Base-by-base conservation (phyloP, 768 basidiomycete species). In the Butyriboletus loyo region DNA sequence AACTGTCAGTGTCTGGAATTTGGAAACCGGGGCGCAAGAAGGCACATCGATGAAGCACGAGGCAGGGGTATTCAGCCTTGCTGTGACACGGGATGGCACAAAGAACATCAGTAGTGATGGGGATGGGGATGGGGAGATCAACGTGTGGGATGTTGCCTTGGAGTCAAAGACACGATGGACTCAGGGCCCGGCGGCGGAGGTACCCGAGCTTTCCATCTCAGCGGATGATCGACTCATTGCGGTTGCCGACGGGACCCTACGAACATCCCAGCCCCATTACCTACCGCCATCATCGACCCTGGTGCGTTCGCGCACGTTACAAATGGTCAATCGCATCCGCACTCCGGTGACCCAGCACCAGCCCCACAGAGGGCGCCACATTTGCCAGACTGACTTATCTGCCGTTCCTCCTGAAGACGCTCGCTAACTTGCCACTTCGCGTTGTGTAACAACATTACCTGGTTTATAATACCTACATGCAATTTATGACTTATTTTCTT, bases 341-440 rank as follows among this genome's bases (percentile, higher is more conserved):
- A n/a, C n/a, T n/a, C n/a, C n/a, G n/a, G n/a, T n/a, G n/a, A n/a
- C n/a, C n/a, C n/a, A n/a, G n/a, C n/a, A n/a, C n/a, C n/a, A n/a
- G n/a, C n/a, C n/a, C n/a, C n/a, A n/a, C 82, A 0, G 73, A 76
- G 10, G 70, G 75, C 2, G 79, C 75, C 19, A 80, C 82, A 36
- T 91, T 81, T 70, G 73, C 79, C 27, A 81, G 80, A 32, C 69
- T 95, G 28, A 92, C 91, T 0, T 89, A 87, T 68, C 84, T 95
- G 28, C 92, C 92, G 9, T 74, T 93, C 63, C 79, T 95, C 8
- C 73, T 93, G 60, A 95, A 95, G 67, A 85, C 86, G 0, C 85
- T 95, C 46, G 81, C 87, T 1, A 82, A 77, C n/a, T n/a, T 60
- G 78, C 89, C 4, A 89, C n/a, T n/a, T n/a, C n/a, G n/a, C n/a